Evolutionary conservation across 306 rosid genomes (phyloP), one percentile per base, ranked within the genome.

Genomic region (Begonia fuchsioides): DNA sequence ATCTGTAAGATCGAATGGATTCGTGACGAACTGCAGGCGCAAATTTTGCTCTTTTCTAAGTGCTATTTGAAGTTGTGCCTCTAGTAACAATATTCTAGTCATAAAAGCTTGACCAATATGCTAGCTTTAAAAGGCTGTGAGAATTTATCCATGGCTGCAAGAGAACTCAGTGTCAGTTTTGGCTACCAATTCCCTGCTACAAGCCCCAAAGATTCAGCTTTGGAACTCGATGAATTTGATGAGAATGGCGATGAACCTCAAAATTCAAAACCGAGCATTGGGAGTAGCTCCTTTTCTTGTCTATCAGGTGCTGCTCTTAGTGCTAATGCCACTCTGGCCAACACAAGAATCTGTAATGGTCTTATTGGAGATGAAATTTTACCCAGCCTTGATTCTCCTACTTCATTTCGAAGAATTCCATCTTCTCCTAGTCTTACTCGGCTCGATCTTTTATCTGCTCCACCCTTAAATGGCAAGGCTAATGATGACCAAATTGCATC

Each of bases 31-130:
- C 45, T 41, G 13, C 45, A 41, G 45, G 45, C 45, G 1, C 45
- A 41, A 41, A 13, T 41, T 41, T 41, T 41, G 14, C 14, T 41
- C n/a, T 41, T 41, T 10, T 41, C 45, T 10, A 41, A 41, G 6
- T 41, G 45, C 45, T 11, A 41, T n/a, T 41, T 41, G 45, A 41
- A 41, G 45, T 41, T 41, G 45, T 41, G 45, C 14, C 45, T 41
- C 45, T 41, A 41, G 45, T 41, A 41, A n/a, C 7, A 41, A 41
- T 41, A 10, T n/a, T 2, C 45, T 41, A 41, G 45, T 41, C 6
- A 7, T 41, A n/a, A 41, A n/a, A 41, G 14, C 13, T 41, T n/a
- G 3, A 41, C 4, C 14, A 41, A 41, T 41, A 2, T n/a, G 14
- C 45, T 41, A 41, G 45, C 12, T 3, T 1, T 41, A n/a, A 41